Conservation (phyloP, 306 rosid species). For the Casuarina cunninghamiana region DNA sequence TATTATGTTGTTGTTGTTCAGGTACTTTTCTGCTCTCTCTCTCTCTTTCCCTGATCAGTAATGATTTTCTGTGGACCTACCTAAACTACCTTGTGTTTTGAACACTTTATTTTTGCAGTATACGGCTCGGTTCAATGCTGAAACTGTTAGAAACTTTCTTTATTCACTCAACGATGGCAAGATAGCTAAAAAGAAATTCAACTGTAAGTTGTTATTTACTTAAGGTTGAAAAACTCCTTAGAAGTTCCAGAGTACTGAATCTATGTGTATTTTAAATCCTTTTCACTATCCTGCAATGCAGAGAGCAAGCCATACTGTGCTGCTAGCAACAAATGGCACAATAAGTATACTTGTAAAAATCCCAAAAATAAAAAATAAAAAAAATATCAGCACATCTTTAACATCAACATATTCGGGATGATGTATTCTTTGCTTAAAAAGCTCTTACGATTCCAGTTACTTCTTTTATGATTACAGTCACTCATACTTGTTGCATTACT, state of each 20-base stretch:
- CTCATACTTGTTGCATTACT: neutral
- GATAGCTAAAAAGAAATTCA: slow-evolving; percentile 61
- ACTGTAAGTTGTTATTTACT: slow-evolving; percentile 37
- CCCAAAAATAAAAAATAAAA: neutral
- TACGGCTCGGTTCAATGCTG: slow-evolving; percentile 56
- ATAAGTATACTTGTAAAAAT: neutral
- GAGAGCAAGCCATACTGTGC: neutral
- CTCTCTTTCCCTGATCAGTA: neutral
- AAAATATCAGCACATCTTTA: neutral
- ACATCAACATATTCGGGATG: neutral
- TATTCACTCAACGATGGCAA: slow-evolving; percentile 52
- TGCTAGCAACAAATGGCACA: neutral
- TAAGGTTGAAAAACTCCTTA: neutral
- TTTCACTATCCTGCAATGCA: neutral
- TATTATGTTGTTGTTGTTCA: slow-evolving; percentile 78
- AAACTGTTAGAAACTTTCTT: slow-evolving; percentile 50
- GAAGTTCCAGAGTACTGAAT: neutral
- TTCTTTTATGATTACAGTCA: neutral
- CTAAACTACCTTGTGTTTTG: neutral
- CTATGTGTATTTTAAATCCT: neutral
- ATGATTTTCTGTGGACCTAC: neutral
- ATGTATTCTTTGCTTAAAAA: neutral
- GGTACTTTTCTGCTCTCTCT: slow-evolving; percentile 27
- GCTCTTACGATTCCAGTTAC: neutral
- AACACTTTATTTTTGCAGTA: slow-evolving; percentile 39